These are phyloP conservation scores for Kodamaea hsintzibuensis DNA, from an alignment of 805 yeast genomes.

Conservation along the genomic window DNA sequence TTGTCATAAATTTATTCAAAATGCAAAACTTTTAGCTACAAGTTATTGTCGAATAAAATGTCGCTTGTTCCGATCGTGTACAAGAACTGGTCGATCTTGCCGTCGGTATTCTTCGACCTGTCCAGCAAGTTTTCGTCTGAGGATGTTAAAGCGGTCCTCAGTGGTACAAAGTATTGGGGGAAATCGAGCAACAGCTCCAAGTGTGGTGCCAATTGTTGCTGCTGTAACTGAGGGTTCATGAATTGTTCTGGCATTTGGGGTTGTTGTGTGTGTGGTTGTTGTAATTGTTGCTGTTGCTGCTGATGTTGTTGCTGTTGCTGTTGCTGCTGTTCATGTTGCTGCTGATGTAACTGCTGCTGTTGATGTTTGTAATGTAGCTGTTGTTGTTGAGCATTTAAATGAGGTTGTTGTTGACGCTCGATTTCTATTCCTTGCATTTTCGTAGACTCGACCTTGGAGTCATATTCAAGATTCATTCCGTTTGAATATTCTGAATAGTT, in stretches of 20 bases:
- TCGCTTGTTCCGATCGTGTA: conserved; percentile 20
- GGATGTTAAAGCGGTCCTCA: background rate
- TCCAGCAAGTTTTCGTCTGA: conserved; percentile 10
- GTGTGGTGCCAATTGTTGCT: background rate
- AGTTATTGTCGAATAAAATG: conserved; percentile 14
- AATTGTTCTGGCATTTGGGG: background rate
- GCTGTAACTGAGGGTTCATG: background rate
- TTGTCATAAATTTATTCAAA: conserved; percentile 4
- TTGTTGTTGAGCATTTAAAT: background rate
- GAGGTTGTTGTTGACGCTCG: background rate
- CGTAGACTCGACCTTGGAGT: background rate
- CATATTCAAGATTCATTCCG: background rate
- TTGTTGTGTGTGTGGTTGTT: background rate
- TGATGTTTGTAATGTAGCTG: background rate
- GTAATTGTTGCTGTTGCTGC: background rate
- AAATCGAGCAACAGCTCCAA: conserved; percentile 14
- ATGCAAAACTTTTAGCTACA: conserved; percentile 7
- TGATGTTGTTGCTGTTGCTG: background rate
- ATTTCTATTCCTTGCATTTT: background rate
- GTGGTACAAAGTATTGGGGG: conserved; percentile 18
- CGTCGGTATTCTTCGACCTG: conserved; percentile 7
- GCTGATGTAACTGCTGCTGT: background rate
- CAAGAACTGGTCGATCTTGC: conserved; percentile 16
- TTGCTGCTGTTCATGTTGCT: background rate
- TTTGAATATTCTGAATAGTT: background rate